Base-by-base conservation (phyloP, 257 asterid genomes). In the Parsonsia alboflavescens region DNA sequence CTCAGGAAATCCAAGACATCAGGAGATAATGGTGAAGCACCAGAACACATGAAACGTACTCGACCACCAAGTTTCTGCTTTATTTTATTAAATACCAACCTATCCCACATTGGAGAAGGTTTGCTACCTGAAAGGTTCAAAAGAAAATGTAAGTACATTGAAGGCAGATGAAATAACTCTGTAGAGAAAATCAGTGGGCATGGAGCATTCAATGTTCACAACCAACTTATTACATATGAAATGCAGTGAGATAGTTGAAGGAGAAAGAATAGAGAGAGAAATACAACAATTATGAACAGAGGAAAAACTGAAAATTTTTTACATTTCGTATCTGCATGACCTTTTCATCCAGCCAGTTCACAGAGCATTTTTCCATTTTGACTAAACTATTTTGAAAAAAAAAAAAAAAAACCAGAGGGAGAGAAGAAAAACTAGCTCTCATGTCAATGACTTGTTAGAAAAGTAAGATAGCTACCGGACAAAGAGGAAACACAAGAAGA, bases 1-100 rank as follows among this genome's bases (percentile, higher is more conserved):
- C 89, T 87, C 78, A 94, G 80, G 80, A 94, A 94, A 83, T 94
- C 98, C 97, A 94, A 80, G 75, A 91, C 92, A 63, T 94, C 97
- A 73, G 98, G 96, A 72, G 98, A 94, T 89, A 94, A 79, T 44
- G 98, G 97, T 42, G 98, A 94, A 80, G 98, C 98, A 82, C 98
- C 98, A 49, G 97, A 90, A 80, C 91, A 82, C 97, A 91, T 77
- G 87, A 86, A 86, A 70, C 97, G 94, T 68, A 94, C 97, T 65
- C 97, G 87, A 21, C 98, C 98, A 71, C 98, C 98, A 75, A 94
- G 95, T 80, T 82, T 94, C 68, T 85, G 91, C 85, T 91, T 94
- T 84, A 91, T 94, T 86, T 94, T 94, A 79, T 94, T 94, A 83
- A 94, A 94, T 44, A 94, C 97, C 87, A 94, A 73, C 71, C 90